Base-by-base conservation (phyloP, 345 rosid genomes). In the Firmiana major region DNA sequence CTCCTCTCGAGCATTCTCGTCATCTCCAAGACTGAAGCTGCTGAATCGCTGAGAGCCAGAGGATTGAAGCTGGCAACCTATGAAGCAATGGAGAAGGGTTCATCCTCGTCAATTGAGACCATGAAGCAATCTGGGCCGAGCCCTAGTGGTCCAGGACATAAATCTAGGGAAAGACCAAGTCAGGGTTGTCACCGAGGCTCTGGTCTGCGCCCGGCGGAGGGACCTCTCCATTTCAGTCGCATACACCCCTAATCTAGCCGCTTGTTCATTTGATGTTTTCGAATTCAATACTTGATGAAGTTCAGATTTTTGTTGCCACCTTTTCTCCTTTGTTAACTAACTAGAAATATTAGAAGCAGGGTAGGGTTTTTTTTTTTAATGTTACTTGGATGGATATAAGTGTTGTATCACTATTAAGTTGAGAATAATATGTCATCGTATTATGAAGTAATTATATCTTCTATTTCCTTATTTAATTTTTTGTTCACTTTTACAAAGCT, bases 61-160 rank as follows among this genome's bases (percentile, higher is more conserved):
- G 49, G 73, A 51, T 16, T 26, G 10, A n/a, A 9, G 63, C 24
- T 15, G 28, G 15, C 54, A 0, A 36, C 28, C 38, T 22, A 43
- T 5, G 19, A 15, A 9, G 51, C 19, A 36, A 42, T 26, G 53
- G 64, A 11, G 31, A 26, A 16, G 58, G 24, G 17, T 1, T 26
- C 68, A 11, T 68, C 22, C 3, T 31, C 34, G 13, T 54, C 40
- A 9, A 0, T 55, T 65, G 8, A 53, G 73, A 76, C 9, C 49
- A n/a, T 76, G 51, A 21, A 51, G 16, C 43, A 12, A 2, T 68
- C 74, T n/a, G 79, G 79, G 36, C 79, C 79, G 17, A 77, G 79
- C 24, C 67, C 79, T 0, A 57, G 66, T 55, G 79, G 79, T 43
- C 79, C 79, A 34, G 79, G 79, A 16, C 79, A 77, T 71, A 77